Conservation (phyloP, 2,329 filamentous ascomycete species). For the Dendryphion nanum region DNA sequence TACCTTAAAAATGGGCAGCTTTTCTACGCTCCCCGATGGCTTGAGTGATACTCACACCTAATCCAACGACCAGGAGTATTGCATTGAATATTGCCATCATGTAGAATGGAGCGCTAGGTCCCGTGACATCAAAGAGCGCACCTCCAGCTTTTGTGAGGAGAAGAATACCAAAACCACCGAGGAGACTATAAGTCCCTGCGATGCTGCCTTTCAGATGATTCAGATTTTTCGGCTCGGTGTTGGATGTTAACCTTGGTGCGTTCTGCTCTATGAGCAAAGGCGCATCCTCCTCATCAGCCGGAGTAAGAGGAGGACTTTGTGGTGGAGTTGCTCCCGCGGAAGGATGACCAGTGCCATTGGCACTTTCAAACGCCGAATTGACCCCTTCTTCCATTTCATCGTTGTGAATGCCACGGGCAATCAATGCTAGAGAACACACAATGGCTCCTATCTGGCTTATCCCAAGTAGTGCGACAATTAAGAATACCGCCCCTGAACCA, state of each 20-base stretch:
- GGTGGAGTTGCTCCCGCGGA: slow-evolving; percentile 35
- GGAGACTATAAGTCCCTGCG: slow-evolving; percentile 89
- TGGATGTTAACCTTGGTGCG: slow-evolving; percentile 11
- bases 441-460: slow-evolving; percentile 95
- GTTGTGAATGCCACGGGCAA: slow-evolving; percentile 74
- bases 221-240: slow-evolving; percentile 28
- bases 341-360: slow-evolving; percentile 21
- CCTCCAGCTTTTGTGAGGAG: slow-evolving; percentile 90
- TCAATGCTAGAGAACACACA: slow-evolving; percentile 86
- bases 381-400: slow-evolving; percentile 31
- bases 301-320: slow-evolving; percentile 26
- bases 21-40: slow-evolving; percentile 4
- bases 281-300: slow-evolving; percentile 28
- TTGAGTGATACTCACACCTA: slow-evolving; percentile 17
- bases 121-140: slow-evolving; percentile 74
- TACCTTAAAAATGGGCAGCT: too few species aligned
- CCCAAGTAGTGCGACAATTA: slow-evolving; percentile 77
- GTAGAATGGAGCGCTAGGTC: slow-evolving; percentile 81
- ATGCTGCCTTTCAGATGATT: slow-evolving; percentile 85
- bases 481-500: slow-evolving; percentile 67
- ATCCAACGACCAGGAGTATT: slow-evolving; percentile 57
- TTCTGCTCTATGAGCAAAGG: slow-evolving; percentile 22
- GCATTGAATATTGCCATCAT: slow-evolving; percentile 91
- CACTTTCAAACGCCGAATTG: slow-evolving; percentile 7
- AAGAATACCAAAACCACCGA: slow-evolving; percentile 85